These are phyloP conservation scores for Emergomyces africanus DNA, from an alignment of 2,329 filamentous ascomycete genomes.

Conservation along the genomic window DNA sequence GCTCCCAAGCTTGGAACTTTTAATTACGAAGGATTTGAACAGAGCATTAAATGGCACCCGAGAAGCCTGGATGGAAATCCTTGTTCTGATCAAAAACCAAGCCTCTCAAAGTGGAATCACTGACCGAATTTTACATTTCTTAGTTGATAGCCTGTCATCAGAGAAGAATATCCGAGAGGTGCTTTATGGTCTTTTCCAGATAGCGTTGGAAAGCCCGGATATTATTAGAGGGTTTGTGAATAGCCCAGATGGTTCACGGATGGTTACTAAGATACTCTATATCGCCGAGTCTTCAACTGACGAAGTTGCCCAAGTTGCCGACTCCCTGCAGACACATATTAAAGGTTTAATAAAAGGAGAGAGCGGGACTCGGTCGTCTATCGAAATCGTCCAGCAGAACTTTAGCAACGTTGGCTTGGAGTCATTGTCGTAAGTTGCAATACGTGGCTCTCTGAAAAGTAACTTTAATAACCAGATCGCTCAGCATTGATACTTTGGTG, in stretches of 20 bases:
- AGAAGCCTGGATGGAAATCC: conserved; percentile 27
- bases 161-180: conserved; percentile 23
- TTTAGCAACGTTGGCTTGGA: conserved; percentile 33
- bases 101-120: conserved; percentile 21
- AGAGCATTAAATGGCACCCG: conserved; percentile 24
- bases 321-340: conserved; percentile 21
- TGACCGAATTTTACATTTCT: conserved; percentile 23
- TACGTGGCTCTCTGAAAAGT: conserved; percentile 4
- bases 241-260: conserved; percentile 34
- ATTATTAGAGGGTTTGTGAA: conserved; percentile 32
- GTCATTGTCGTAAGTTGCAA: conserved; percentile 33
- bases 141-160: conserved; percentile 31
- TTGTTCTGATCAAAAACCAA: conserved; percentile 26
- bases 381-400: conserved; percentile 41
- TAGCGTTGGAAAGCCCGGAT: conserved; percentile 28
- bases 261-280: conserved; percentile 41
- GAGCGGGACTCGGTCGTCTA: conserved; percentile 33
- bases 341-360: conserved; percentile 26
- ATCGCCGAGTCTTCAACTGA: conserved; percentile 43
- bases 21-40: conserved; percentile 24
- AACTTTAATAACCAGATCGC: background rate
- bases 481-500: conserved; percentile 44
- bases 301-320: conserved; percentile 33
- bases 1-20: conserved; percentile 21
- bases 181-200: conserved; percentile 34